Evolutionary conservation across 1,284 basidiomycete species (phyloP).

Genomic region (Schizophyllum commune): DNA sequence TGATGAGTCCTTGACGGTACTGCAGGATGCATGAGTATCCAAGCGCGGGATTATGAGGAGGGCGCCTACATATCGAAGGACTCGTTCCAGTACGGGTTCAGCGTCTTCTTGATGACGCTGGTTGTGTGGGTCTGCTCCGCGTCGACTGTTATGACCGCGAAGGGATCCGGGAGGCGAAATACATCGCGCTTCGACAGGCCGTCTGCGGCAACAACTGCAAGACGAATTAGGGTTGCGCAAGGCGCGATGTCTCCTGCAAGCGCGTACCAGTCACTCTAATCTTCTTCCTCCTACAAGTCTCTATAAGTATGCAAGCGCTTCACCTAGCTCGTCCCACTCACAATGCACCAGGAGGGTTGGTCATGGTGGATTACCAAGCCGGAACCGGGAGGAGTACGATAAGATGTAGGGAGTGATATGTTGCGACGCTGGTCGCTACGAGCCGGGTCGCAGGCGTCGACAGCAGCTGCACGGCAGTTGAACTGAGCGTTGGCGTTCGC

Average conservation of each 20-base stretch:
- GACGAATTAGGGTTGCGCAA: slow-evolving; percentile 5
- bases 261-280: slow-evolving; percentile 51
- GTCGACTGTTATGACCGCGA: slow-evolving; percentile 92
- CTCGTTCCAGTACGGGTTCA: slow-evolving; percentile 94
- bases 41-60: background rate
- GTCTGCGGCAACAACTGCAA: slow-evolving; percentile 81
- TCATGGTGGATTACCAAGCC: background rate
- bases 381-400: background rate
- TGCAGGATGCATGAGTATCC: slow-evolving; percentile 23
- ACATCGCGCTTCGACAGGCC: slow-evolving; percentile 86
- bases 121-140: slow-evolving; percentile 93
- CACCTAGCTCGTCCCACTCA: slow-evolving; percentile 15
- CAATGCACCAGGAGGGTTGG: slow-evolving; percentile 24
- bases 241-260: background rate
- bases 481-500: background rate
- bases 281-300: slow-evolving; percentile 39
- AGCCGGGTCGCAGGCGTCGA: background rate
- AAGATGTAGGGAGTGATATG: background rate
- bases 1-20: slow-evolving; percentile 84
- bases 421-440: background rate
- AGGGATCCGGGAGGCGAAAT: slow-evolving; percentile 88
- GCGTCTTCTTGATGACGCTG: slow-evolving; percentile 81
- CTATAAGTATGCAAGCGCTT: background rate
- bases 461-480: background rate
- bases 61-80: slow-evolving; percentile 75